Evolutionary conservation across 2,329 filamentous ascomycete genomes (phyloP).

Genomic region (Nannizziopsis arthrosporioides): DNA sequence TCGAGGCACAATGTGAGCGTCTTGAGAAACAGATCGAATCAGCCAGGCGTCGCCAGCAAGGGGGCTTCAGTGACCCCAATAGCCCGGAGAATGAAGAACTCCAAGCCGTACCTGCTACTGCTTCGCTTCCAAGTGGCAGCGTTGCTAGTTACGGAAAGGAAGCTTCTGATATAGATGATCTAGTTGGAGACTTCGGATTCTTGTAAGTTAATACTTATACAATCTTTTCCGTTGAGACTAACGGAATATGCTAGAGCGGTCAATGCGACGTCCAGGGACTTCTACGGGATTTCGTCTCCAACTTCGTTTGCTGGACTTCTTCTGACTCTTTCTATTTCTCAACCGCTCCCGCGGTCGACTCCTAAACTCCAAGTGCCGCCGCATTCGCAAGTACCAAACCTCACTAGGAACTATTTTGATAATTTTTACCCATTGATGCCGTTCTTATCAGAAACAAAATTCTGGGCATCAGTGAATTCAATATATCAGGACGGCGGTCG

Average conservation of each 20-base stretch:
- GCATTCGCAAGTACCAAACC: constrained; percentile 53
- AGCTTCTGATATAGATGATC: constrained; percentile 74
- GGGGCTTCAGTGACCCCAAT: background rate
- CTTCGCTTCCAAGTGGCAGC: constrained; percentile 25
- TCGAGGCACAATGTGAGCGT: constrained; percentile 84
- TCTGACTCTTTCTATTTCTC: constrained; percentile 66
- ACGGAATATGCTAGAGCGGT: constrained; percentile 52
- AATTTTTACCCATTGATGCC: constrained; percentile 73
- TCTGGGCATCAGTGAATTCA: constrained; percentile 68
- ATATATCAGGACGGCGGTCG: constrained; percentile 62
- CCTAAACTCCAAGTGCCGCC: constrained; percentile 50
- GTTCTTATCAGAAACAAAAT: constrained; percentile 65
- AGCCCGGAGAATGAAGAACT: background rate
- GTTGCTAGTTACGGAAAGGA: constrained; percentile 43
- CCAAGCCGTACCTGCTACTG: constrained; percentile 13
- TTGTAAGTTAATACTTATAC: constrained; percentile 44
- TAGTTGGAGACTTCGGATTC: constrained; percentile 89
- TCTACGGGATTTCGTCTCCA: constrained; percentile 73
- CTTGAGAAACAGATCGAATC: constrained; percentile 62
- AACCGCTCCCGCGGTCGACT: constrained; percentile 53
- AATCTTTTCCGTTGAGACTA: too few relatives aligned
- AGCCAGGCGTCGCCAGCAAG: constrained; percentile 30
- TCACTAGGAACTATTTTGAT: constrained; percentile 74
- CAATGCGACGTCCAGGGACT: constrained; percentile 87
- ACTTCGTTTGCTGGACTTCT: constrained; percentile 90